Evolutionary conservation across 805 yeast species (phyloP), one percentile per base, ranked within the genome.

Genomic region (Zygotorulaspora sp.): DNA sequence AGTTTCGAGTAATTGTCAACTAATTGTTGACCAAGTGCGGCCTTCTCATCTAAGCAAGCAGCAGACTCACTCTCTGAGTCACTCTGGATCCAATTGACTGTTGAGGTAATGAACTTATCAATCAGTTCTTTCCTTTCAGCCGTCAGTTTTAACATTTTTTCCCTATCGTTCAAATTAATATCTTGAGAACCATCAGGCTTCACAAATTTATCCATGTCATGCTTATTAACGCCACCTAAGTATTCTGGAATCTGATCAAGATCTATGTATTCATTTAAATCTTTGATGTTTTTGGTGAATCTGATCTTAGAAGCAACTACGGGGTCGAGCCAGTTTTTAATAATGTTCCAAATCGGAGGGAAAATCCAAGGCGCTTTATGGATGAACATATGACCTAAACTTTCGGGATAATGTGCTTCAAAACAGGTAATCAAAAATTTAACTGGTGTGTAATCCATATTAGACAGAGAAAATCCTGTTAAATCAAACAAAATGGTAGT

Each of bases 291-390:
- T 55, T 83, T 82, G 16, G 96, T 84, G 65, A 90, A 92, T 30
- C 77, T 75, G 52, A 92, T 86, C 63, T 90, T 90, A 17, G 90
- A 72, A 0, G 96, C 95, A 38, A 90, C 97, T 16, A 86, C 96
- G 2, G 97, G 97, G 58, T 92, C 97, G 40, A 90, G 70, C 97
- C 97, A 90, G 52, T 81, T 80, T 62, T 86, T 87, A 52, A 92
- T 78, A 50, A 90, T 77, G 50, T 80, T 83, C 97, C 98, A 92
- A 43, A 90, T 85, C 16, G 96, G 90, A 35, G 84, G 78, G 67
- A 92, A 92, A 38, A 92, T 77, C 97, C 97, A 88, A 18, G 98
- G 98, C 0, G 98, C 97, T 52, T 84, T 83, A 66, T 87, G 95
- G 44, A 92, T 83, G 49, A 87, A 74, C 36, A 92, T 67, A 39